Conservation (phyloP, 148 eudicot species). For the Silene latifolia region DNA sequence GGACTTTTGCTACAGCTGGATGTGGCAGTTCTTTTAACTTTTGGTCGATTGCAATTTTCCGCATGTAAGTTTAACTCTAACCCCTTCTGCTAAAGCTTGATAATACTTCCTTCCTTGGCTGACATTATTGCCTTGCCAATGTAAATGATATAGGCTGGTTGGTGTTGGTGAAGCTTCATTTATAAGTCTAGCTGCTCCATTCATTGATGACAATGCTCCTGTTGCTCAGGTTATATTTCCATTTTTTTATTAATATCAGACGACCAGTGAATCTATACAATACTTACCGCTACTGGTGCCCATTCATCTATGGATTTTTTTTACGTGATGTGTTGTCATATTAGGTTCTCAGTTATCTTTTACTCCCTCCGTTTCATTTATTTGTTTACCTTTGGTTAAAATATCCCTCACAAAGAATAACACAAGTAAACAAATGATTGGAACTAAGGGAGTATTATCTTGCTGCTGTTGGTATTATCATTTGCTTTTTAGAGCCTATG, state of each 20-base stretch:
- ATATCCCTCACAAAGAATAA: too few species aligned
- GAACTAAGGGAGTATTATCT: neutral
- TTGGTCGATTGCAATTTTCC: constrained; percentile 69
- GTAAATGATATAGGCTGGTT: constrained; percentile 60
- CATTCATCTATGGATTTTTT: neutral
- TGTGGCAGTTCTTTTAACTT: constrained; percentile 73
- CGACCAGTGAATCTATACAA: neutral
- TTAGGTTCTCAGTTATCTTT: neutral
- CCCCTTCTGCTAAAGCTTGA: neutral
- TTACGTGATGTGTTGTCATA: constrained; percentile 2
- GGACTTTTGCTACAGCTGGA: constrained; percentile 76
- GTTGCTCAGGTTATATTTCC: constrained; percentile 52
- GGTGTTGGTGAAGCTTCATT: constrained; percentile 98
- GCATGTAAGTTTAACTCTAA: constrained; percentile 55
- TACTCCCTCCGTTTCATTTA: too few species aligned
- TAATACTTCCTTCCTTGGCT: neutral
- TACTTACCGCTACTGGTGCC: neutral
- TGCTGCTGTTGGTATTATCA: neutral
- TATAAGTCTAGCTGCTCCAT: constrained; percentile 94
- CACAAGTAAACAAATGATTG: too few species aligned
- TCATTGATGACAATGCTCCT: constrained; percentile 94
- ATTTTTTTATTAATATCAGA: neutral
- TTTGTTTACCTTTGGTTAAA: too few species aligned
- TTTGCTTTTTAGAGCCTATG: neutral
- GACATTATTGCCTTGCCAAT: constrained; percentile 5